Evolutionary conservation across 2,329 filamentous ascomycete species (phyloP).

Genomic region (Trematosphaeria pertusa): DNA sequence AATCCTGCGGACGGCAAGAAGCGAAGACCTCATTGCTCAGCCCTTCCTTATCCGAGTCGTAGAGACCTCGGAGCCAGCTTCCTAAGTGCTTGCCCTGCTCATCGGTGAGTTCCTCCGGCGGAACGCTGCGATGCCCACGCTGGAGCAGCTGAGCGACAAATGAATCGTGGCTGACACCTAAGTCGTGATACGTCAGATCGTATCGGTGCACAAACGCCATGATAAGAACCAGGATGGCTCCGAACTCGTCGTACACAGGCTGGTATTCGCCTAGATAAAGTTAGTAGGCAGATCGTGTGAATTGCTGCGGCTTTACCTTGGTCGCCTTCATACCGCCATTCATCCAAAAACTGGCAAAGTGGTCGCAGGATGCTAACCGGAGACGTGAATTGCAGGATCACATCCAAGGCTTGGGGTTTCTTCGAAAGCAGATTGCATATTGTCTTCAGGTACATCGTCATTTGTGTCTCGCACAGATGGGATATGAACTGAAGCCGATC

Average conservation of each 20-base stretch:
- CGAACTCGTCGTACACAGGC: conserved; percentile 86
- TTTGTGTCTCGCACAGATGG: conserved; percentile 73
- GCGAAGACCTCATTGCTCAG: conserved; percentile 83
- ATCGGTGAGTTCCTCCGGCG: conserved; percentile 67
- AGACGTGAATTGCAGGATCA: conserved; percentile 77
- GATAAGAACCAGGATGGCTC: conserved; percentile 75
- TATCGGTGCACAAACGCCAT: conserved; percentile 80
- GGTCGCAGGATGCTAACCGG: conserved; percentile 73
- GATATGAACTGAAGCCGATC: conserved; percentile 64
- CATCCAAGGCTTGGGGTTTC: conserved; percentile 74
- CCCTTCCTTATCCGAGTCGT: conserved; percentile 70
- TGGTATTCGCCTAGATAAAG: conserved; percentile 79
- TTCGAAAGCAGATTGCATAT: conserved; percentile 76
- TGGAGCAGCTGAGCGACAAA: conserved; percentile 73
- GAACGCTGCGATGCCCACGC: conserved; percentile 64
- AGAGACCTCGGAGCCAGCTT: conserved; percentile 80
- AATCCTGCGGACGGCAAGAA: conserved; percentile 81
- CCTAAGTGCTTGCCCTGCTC: conserved; percentile 71
- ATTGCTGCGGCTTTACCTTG: too few relatives aligned
- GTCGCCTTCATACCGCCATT: conserved; percentile 83
- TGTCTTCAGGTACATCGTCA: conserved; percentile 80
- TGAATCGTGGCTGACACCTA: conserved; percentile 69
- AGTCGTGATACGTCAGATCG: conserved; percentile 67
- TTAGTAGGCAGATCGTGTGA: too few relatives aligned
- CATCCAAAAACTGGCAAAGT: conserved; percentile 76